These are phyloP conservation scores for Cryphonectria radicalis DNA, from an alignment of 2,329 filamentous ascomycete species.

Conservation along the genomic window DNA sequence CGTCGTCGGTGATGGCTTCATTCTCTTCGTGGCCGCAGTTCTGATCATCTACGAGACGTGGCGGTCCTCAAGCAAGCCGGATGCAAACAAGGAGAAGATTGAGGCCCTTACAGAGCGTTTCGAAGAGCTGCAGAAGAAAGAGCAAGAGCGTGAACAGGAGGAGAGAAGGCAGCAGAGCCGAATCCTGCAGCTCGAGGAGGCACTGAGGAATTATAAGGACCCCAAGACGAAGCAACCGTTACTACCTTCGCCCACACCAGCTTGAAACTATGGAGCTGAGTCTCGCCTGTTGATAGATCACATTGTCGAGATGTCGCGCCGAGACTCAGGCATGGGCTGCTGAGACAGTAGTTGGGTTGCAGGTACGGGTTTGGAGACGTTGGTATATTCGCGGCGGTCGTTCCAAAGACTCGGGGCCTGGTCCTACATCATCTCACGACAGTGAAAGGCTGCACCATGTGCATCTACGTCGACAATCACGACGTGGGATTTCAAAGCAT, in stretches of 20 bases:
- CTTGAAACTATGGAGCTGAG: not conserved
- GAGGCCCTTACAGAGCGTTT: conserved; percentile 53
- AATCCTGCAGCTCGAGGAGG: conserved; percentile 58
- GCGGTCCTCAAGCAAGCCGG: conserved; percentile 62
- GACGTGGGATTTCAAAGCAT: not conserved
- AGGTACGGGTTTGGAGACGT: not conserved
- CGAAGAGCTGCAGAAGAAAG: conserved; percentile 54
- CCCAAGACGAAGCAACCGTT: conserved; percentile 62
- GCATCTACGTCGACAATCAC: not conserved
- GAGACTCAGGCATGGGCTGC: not conserved
- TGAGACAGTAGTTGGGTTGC: not conserved
- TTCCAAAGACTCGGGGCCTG: not conserved
- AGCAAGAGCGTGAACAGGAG: conserved; percentile 55
- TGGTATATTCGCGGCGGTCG: not conserved
- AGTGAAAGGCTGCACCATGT: not conserved
- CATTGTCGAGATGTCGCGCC: not conserved
- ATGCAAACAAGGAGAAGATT: conserved; percentile 58
- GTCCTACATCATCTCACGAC: not conserved
- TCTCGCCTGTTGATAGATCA: not conserved
- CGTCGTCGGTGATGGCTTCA: conserved; percentile 66
- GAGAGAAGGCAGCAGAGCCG: conserved; percentile 50
- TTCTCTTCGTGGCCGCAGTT: conserved; percentile 60
- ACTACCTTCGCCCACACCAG: conserved; percentile 43
- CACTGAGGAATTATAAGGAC: conserved; percentile 55
- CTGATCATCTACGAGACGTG: conserved; percentile 67